phyloP scores from a whole-genome alignment of 345 rosid species.

The Gossypioides kirkii region DNA sequence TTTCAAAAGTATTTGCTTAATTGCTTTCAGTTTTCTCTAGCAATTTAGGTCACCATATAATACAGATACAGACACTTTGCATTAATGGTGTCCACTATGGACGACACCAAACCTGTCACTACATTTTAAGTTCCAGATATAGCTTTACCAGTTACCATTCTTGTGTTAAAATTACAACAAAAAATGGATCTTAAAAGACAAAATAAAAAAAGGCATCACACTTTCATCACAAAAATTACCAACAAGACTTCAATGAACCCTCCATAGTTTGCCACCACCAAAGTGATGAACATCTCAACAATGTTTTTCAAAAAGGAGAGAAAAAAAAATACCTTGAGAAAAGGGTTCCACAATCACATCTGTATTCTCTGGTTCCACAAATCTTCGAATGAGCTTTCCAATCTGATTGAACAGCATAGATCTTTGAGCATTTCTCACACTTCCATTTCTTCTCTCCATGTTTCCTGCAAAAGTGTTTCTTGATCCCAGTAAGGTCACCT shows the following conservation, averaged over 20 bases:
- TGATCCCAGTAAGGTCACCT: slow-evolving; percentile 94
- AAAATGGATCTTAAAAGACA: slow-evolving; percentile 9
- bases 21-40: slow-evolving; percentile 26
- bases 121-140: slow-evolving; percentile 28
- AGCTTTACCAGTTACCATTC: slow-evolving; percentile 15
- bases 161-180: slow-evolving; percentile 15
- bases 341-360: slow-evolving; percentile 94
- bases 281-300: neutral
- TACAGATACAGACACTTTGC: slow-evolving; percentile 18
- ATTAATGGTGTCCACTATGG: slow-evolving; percentile 34
- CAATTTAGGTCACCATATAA: slow-evolving; percentile 14
- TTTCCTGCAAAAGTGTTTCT: slow-evolving; percentile 88
- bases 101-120: slow-evolving; percentile 28
- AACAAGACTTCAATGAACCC: neutral
- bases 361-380: slow-evolving; percentile 89
- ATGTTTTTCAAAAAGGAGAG: neutral
- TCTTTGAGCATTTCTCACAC: slow-evolving; percentile 86
- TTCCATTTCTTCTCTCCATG: slow-evolving; percentile 98
- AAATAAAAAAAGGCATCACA: slow-evolving; percentile 16
- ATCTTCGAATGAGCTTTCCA: slow-evolving; percentile 96
- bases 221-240: slow-evolving; percentile 19
- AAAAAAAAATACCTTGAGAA: slow-evolving; percentile 60
- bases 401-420: slow-evolving; percentile 94
- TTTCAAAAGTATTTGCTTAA: slow-evolving; percentile 11
- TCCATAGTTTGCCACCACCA: too few relatives aligned